These are phyloP conservation scores for Jatropha podagrica DNA, from an alignment of 441 rosid species.

Conservation along the genomic window DNA sequence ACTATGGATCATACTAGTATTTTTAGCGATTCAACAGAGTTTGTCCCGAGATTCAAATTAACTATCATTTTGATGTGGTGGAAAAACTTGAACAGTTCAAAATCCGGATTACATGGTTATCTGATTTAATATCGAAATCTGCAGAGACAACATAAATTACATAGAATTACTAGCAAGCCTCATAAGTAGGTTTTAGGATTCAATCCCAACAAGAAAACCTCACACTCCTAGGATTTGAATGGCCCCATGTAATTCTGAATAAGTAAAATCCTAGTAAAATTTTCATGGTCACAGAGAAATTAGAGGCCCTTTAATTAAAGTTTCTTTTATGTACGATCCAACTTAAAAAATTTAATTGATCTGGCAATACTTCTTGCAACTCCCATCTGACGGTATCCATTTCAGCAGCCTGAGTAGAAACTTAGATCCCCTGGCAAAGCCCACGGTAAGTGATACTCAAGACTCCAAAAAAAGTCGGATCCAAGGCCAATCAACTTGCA, in stretches of 20 bases:
- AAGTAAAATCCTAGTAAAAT: background rate
- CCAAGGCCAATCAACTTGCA: background rate
- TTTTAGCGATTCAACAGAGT: too few relatives aligned
- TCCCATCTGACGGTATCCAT: background rate
- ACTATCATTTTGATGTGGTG: background rate
- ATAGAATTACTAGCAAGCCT: background rate
- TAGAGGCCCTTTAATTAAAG: background rate
- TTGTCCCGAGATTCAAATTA: background rate
- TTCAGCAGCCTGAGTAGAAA: background rate
- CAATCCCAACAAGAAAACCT: background rate
- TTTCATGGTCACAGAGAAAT: background rate
- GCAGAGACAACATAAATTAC: background rate
- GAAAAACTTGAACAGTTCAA: background rate
- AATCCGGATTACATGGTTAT: background rate
- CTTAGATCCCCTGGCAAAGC: background rate
- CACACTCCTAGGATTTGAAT: background rate
- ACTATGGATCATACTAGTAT: background rate
- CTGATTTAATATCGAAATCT: background rate
- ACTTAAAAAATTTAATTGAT: background rate
- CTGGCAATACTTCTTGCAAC: background rate
- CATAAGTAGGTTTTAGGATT: background rate
- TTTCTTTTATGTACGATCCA: background rate
- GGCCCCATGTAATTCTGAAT: background rate
- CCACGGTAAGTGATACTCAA: background rate
- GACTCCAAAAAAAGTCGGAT: background rate